Base-by-base conservation (phyloP, 164 flowering plant genomes). In the Vitis amurensis region DNA sequence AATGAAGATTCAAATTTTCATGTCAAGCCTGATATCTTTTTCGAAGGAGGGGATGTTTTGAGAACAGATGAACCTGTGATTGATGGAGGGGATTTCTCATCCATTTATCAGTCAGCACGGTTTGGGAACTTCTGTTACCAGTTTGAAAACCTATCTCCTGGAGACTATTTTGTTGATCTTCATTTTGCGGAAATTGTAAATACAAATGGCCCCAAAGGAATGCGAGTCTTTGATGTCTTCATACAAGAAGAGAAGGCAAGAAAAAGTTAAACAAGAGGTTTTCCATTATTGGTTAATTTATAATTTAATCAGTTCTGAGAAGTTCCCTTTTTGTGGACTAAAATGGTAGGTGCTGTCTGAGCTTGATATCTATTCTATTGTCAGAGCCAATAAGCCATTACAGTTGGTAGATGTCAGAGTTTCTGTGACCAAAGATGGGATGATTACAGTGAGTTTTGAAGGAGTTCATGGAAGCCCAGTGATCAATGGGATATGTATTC, bases 231-330 rank as follows among this genome's bases (percentile, higher is more conserved):
- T 64, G 71, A 92, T 72, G 97, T 90, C 14, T 85, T 78, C 15
- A 55, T 92, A 50, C 97, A 92, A 77, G 94, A 86, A 68, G 91
- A 89, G 65, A 92, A 90, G 94, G 97, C 77, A 83, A 79, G 85
- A 10, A 12, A 51, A 62, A 17, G 31, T 30, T 27, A 37, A 58
- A 19, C 37, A 29, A 66, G 9, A 48, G 53, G 31, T 49, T 55
- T 50, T 37, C 10, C 30, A 17, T 1, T 50, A 67, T 11, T 16
- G 19, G 3, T 47, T 14, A 7, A 29, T 60, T 47, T 50, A 8
- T 8, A 11, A 29, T 44, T 44, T 62, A 57, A 50, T 9, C n/a
- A 4, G 4, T 50, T 9, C 8, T 23, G 29, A 51, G n/a, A 17
- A 59, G 9, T n/a, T 71, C 5, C 65, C 61, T 51, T 30, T 52